phyloP scores from a whole-genome alignment of 2,329 filamentous ascomycete species.

The Alternaria arborescens region DNA sequence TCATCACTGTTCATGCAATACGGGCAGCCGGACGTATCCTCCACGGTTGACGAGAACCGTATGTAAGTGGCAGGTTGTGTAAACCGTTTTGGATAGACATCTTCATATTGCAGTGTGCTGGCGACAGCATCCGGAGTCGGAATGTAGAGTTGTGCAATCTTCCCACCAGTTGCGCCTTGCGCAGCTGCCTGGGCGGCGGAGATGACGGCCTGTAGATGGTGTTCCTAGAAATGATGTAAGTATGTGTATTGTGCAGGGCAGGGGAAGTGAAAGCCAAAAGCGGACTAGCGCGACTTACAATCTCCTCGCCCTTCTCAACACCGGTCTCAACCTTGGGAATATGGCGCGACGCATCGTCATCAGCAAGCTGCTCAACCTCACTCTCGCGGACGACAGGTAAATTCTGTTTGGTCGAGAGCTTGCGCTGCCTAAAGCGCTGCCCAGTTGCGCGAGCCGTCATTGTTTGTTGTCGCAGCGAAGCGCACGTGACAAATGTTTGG shows the following conservation, averaged over 20 bases:
- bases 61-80: constrained; percentile 92
- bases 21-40: constrained; percentile 87
- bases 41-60: constrained; percentile 96
- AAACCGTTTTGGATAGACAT: constrained; percentile 81
- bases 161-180: constrained; percentile 60
- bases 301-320: constrained; percentile 96
- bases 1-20: constrained; percentile 97
- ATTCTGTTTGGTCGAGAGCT: constrained; percentile 89
- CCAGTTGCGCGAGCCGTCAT: constrained; percentile 51
- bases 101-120: constrained; percentile 81
- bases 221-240: constrained; percentile 71
- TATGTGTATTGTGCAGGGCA: constrained; percentile 5
- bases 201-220: constrained; percentile 89
- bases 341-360: constrained; percentile 83
- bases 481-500: constrained; percentile 38
- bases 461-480: constrained; percentile 32
- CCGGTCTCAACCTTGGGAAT: constrained; percentile 90
- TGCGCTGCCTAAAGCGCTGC: constrained; percentile 81
- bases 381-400: constrained; percentile 88
- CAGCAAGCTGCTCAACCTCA: constrained; percentile 86
- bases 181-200: constrained; percentile 68
- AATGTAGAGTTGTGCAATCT: constrained; percentile 70
- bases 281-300: constrained; percentile 71
- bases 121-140: constrained; percentile 71
- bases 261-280: constrained; percentile 33